Base-by-base conservation (phyloP, 1,139 yeast genomes). In the Candida freyschussii region DNA sequence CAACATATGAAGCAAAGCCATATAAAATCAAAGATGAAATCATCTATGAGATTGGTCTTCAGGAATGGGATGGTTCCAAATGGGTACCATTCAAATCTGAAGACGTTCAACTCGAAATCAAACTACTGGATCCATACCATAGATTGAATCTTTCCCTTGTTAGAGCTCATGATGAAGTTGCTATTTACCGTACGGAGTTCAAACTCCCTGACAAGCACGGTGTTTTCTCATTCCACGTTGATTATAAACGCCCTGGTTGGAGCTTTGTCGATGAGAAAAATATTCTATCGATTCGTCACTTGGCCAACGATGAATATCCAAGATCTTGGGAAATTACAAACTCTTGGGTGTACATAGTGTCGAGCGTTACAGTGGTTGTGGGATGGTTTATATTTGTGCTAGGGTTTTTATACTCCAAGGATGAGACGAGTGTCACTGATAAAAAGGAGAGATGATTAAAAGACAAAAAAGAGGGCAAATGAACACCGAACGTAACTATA, bases 181-280 rank as follows among this genome's bases (percentile, higher is more conserved):
- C 69, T 19, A 54, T 63, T 21, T 78, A 77, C 50, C 57, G 68
- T 7, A 60, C 72, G 3, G 70, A 70, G 30, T 86, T 93, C 60
- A 71, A 72, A 34, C 62, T 87, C 30, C 98, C 98, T 15, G 97
- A 91, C 58, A 96, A 89, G 54, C 95, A 91, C 56, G 99, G 99
- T 37, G 83, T 91, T 74, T 93, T 87, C 62, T 85, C 96, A 4
- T 86, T 86, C 59, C 72, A 73, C 43, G 69, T 84, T 31, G 82
- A 82, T 50, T 89, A 89, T 65, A 74, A 75, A 58, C 77, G 95
- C 53, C 32, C 75, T n/a, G 97, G 97, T 7, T 67, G 72, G 47
- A 69, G 83, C 19, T 86, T 67, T 57, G 59, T 91, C 40, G 66
- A 67, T 13, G 85, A 81, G 51, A 70, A 73, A 42, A 69, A 70